These are phyloP conservation scores for Fusarium chlamydosporum DNA, from an alignment of 2,329 filamentous ascomycete species.

Conservation along the genomic window DNA sequence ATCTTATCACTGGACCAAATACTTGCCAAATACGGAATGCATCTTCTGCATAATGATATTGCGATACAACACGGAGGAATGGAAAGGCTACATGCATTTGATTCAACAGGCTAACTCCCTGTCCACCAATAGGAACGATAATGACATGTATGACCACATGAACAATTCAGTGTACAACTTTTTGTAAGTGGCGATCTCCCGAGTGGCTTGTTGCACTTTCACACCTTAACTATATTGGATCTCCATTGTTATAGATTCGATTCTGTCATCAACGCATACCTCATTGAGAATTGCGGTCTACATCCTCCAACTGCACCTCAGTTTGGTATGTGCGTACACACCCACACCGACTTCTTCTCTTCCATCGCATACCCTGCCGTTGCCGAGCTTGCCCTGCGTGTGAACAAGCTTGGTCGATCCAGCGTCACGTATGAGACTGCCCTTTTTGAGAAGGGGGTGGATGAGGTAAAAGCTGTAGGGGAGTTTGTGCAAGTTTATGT, in stretches of 20 bases:
- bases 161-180: constrained; percentile 92
- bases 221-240: neutral
- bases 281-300: constrained; percentile 83
- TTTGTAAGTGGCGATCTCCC: constrained; percentile 63
- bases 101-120: constrained; percentile 35
- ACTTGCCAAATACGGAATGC: constrained; percentile 22
- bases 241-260: constrained; percentile 74
- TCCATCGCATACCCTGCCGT: constrained; percentile 85
- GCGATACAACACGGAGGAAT: constrained; percentile 16
- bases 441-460: constrained; percentile 81
- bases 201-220: neutral
- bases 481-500: constrained; percentile 92
- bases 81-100: constrained; percentile 5
- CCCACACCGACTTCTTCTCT: constrained; percentile 87
- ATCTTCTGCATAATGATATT: constrained; percentile 19
- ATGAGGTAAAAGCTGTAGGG: constrained; percentile 83
- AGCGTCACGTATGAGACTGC: constrained; percentile 93
- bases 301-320: constrained; percentile 77
- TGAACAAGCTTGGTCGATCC: constrained; percentile 85
- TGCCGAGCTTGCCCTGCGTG: constrained; percentile 84
- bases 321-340: constrained; percentile 87
- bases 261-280: constrained; percentile 89
- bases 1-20: constrained; percentile 6
- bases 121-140: constrained; percentile 77
- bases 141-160: constrained; percentile 95